Conservation (phyloP, 2,329 filamentous ascomycete species). For the Paraconiothyrium sp. region DNA sequence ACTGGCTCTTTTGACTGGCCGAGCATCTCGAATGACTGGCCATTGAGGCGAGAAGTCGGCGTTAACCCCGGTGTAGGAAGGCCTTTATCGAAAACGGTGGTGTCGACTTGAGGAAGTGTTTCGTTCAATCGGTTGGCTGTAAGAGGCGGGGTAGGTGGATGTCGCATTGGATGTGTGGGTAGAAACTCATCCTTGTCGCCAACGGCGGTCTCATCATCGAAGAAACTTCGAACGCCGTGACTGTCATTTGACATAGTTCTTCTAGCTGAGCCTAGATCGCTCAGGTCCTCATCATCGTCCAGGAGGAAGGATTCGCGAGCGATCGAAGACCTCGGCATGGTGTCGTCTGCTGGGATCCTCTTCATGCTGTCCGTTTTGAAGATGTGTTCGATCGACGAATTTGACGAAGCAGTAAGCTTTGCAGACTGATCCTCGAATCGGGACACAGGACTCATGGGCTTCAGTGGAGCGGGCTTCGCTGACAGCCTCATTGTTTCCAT, state of each 20-base stretch:
- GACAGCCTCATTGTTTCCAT: slow-evolving; percentile 60
- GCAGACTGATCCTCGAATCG: slow-evolving; percentile 26
- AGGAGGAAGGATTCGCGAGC: slow-evolving; percentile 59
- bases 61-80: slow-evolving; percentile 51
- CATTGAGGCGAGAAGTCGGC: slow-evolving; percentile 41
- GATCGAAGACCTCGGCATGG: slow-evolving; percentile 47
- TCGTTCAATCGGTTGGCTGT: slow-evolving; percentile 48
- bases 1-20: slow-evolving; percentile 32
- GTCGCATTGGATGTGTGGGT: slow-evolving; percentile 46
- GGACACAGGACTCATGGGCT: slow-evolving; percentile 28
- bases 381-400: slow-evolving; percentile 61
- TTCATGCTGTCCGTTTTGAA: slow-evolving; percentile 62
- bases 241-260: slow-evolving; percentile 54
- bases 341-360: slow-evolving; percentile 56
- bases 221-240: slow-evolving; percentile 58
- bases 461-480: slow-evolving; percentile 49
- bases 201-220: slow-evolving; percentile 56
- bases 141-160: slow-evolving; percentile 56
- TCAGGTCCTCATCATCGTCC: slow-evolving; percentile 64
- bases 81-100: slow-evolving; percentile 45
- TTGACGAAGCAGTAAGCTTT: slow-evolving; percentile 47
- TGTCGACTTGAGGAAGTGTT: slow-evolving; percentile 30
- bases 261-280: slow-evolving; percentile 62
- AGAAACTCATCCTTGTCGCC: slow-evolving; percentile 42
- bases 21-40: slow-evolving; percentile 33